phyloP scores from a whole-genome alignment of 116 monocot genomes.

The Papilionanthe hybrid region DNA sequence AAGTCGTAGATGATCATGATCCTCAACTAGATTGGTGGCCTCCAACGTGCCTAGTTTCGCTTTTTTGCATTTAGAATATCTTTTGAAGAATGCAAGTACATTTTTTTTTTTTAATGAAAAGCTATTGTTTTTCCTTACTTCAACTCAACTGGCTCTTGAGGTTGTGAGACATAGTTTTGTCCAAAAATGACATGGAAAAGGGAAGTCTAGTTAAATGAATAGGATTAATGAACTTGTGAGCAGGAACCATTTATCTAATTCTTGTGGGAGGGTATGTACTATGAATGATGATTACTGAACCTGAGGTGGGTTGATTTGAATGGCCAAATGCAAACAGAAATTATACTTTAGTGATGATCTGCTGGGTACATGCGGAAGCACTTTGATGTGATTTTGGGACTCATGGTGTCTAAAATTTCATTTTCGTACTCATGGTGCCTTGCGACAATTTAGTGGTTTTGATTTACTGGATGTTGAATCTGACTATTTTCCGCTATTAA shows the following conservation, averaged over 20 bases:
- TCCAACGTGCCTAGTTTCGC: neutral
- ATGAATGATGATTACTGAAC: neutral
- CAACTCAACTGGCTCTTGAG: neutral
- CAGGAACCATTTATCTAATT: neutral
- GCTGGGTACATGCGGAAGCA: neutral
- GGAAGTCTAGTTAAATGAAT: neutral
- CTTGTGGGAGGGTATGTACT: neutral
- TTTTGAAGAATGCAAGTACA: neutral
- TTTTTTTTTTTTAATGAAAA: neutral
- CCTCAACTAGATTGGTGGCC: too few species aligned
- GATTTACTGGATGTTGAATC: neutral
- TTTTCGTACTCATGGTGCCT: neutral
- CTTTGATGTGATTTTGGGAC: neutral
- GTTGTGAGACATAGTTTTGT: neutral
- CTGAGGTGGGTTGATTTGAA: neutral
- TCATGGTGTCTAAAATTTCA: neutral
- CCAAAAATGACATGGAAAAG: neutral
- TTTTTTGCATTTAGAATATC: neutral
- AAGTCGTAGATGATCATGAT: too few species aligned
- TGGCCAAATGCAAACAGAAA: neutral
- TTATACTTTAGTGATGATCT: neutral
- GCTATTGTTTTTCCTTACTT: neutral
- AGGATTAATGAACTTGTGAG: neutral
- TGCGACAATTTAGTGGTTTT: neutral
- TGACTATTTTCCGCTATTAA: neutral